Evolutionary conservation across 1,139 yeast species (phyloP).

Genomic region (Diutina mesorugosa): DNA sequence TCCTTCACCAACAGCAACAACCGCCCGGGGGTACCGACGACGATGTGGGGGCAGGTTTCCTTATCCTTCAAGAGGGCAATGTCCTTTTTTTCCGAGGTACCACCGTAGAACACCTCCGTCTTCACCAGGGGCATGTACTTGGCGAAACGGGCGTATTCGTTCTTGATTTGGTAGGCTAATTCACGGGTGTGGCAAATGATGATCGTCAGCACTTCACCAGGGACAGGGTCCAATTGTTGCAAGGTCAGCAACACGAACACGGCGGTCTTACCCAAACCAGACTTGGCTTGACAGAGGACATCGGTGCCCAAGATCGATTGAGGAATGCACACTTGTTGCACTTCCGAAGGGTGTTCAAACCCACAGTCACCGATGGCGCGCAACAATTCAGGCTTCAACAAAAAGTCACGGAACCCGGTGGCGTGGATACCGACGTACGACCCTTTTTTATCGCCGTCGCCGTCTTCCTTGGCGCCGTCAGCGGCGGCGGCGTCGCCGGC

Average conservation of each 20-base stretch:
- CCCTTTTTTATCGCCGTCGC: conserved; percentile 70
- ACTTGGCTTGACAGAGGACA: conserved; percentile 96
- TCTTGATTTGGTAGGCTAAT: conserved; percentile 95
- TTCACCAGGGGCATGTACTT: conserved; percentile 97
- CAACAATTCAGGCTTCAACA: conserved; percentile 88
- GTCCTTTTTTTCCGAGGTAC: conserved; percentile 80
- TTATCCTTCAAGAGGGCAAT: conserved; percentile 80
- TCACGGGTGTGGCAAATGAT: conserved; percentile 98
- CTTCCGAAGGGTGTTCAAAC: conserved; percentile 99
- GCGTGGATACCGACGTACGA: conserved; percentile 97
- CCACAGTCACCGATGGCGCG: conserved; percentile 99
- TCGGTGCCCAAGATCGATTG: conserved; percentile 97
- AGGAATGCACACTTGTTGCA: conserved; percentile 97
- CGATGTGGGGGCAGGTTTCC: conserved; percentile 92
- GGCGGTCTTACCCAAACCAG: conserved; percentile 99
- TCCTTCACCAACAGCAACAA: conserved; percentile 88
- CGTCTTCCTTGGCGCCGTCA: conserved; percentile 10
- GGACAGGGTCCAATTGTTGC: conserved; percentile 95
- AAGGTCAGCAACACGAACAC: conserved; percentile 92
- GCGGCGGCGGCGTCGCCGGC: conserved; percentile 45
- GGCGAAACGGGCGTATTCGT: conserved; percentile 94
- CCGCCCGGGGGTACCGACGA: conserved; percentile 98
- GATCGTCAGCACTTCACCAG: conserved; percentile 90
- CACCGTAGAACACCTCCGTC: conserved; percentile 96
- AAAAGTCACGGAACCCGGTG: conserved; percentile 95